Base-by-base conservation (phyloP, 1,139 yeast genomes). In the Suhomyces maxii region DNA sequence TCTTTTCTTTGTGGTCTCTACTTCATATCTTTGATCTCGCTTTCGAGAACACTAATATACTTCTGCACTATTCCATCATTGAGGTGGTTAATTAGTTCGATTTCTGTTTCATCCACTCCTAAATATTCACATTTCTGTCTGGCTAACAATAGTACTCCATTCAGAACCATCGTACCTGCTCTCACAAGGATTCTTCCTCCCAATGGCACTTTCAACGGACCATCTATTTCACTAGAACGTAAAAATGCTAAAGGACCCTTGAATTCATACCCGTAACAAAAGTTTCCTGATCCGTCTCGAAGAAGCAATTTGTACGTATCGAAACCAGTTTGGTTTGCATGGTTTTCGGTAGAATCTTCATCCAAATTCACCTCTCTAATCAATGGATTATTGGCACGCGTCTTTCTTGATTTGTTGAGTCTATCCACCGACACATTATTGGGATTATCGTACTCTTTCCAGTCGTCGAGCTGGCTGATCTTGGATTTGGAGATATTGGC, bases 361-460 rank as follows among this genome's bases (percentile, higher is more conserved):
- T 64, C 68, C 36, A 67, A 46, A 44, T 68, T 61, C 6, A 74
- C 60, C 37, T 71, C 76, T 36, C 69, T 59, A 13, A 74, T 65
- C 8, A 72, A 51, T 45, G 52, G 46, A 30, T 46, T 50, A 23
- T 40, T 46, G 13, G 33, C 39, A 28, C 25, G 10, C 23, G 13
- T 32, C 31, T 26, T 36, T 13, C 50, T 50, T 4, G 58, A 46
- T 42, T 56, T 59, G 44, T 55, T 60, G 36, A 74, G 49, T 32
- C 76, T 54, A 53, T 75, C 80, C 3, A 68, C 77, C 1, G 73
- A 65, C 3, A 67, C 73, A 28, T 60, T 65, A 47, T 68, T 68
- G n/a, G 79, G 79, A 51, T 73, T 69, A 39, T 64, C 67, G 44
- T 56, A 56, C 45, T 64, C 67, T 45, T 56, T 61, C 79, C 79